Base-by-base conservation (phyloP, 2,329 filamentous ascomycete genomes). In the Fusarium aywerte region DNA sequence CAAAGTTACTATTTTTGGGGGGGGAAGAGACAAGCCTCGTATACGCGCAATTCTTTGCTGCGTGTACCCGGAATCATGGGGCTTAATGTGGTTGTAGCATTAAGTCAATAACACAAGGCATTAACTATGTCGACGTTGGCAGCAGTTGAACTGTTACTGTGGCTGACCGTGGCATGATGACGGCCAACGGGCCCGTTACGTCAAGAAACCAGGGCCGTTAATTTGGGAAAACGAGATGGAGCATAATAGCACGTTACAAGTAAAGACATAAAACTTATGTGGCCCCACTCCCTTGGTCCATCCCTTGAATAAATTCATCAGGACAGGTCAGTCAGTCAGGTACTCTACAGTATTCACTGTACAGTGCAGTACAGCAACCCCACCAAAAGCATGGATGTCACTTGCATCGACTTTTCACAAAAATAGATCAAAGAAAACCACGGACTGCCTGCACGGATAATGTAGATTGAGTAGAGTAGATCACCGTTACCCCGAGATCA, bases 1-100 rank as follows among this genome's bases (percentile, higher is more conserved):
- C 18, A 7, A 3, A 5, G 16, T 20, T 29, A 16, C 65, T 68
- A 68, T 68, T 68, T 68, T 68, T 69, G 67, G 36, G n/a, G 67
- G 36, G n/a, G 40, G 23, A 12, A 31, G 20, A 27, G 16, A 48
- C 58, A 62, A 63, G 58, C 60, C 60, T 63, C 60, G 59, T 64
- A 64, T 63, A 64, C 60, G 16, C 58, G 60, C 60, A 63, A 45
- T 40, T 47, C 21, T 11, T n/a, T 20, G 36, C 32, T 63, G 50
- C 43, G 58, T 18, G 38, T 58, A 50, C 50, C 60, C 58, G 18
- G 31, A 48, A 7, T 18, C 31, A 33, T 31, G 53, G 29, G 58
- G 48, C 12, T 12, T 10, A 10, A 29, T 45, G 50, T 54, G 16
- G 16, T 27, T 27, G 27, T 27, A 10, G 21, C 50, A 35, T 35